Base-by-base conservation (phyloP, 108 stramenopile species). In the Cylindrotheca fusiformis region DNA sequence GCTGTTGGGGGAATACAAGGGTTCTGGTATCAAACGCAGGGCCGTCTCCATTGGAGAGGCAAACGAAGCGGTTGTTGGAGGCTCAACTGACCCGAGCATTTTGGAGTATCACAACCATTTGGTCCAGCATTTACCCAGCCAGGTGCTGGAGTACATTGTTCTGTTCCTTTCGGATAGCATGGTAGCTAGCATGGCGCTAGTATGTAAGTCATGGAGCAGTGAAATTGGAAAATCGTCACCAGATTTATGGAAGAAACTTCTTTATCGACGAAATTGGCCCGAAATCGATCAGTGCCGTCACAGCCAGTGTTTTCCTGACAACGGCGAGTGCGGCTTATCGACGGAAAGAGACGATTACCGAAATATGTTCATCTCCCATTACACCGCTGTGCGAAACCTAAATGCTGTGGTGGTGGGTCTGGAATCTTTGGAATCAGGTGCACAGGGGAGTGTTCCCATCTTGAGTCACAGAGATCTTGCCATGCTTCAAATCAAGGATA, bases 151-250 rank as follows among this genome's bases (percentile, higher is more conserved):
- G 32, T 62, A 75, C 41, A 68, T 80, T 21, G 60, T 84, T 23
- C 68, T 65, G 14, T 84, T 72, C 55, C 52, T 84, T 8, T 72
- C 78, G 8, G 76, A 77, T 32, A 30, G 10, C 10, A 61, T 73
- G 1, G 75, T 72, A 12, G 72, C 79, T 14, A 25, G 41, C 0
- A 49, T 72, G 51, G 30, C 72, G 1, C 62, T 47, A 48, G 83
- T 84, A n/a, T 84, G 76, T 52, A 58, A 51, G 12, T 53, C 72
- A 4, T 84, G 83, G 83, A 30, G 71, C 58, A 54, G 63, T 32
- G 79, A 84, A 63, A 80, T 84, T 56, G 76, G 76, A 12, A 60
- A 78, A 29, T 48, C 67, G 26, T 84, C 83, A 4, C 74, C 60
- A 23, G 50, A 74, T 6, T 52, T 84, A 22, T 84, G 83, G 83